Base-by-base conservation (phyloP, 2,329 filamentous ascomycete species). In the Pseudomassariella vexata region DNA sequence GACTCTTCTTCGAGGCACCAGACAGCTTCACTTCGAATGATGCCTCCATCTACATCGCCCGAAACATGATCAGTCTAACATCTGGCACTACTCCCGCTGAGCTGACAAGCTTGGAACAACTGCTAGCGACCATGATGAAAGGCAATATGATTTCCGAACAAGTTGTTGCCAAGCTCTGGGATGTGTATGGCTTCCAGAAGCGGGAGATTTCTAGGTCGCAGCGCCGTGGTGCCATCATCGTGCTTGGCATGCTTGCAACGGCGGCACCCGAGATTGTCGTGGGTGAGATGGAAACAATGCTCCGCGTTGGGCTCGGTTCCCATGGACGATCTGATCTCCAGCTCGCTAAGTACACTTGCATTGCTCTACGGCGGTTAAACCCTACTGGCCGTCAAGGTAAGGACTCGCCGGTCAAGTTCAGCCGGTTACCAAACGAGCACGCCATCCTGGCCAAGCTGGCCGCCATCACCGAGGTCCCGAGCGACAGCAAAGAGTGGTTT, bases 11-110 rank as follows among this genome's bases (percentile, higher is more conserved):
- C 49, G 87, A 95, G 52, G 89, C 94, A 0, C 92, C 92, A 0
- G 86, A 88, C 38, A 80, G 80, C 5, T 95, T 95, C 62, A 86
- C 74, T 37, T 67, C 79, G 19, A 95, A 95, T 45, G 89, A 95
- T 52, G 81, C 89, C 3, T 89, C 92, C 28, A 95, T 94, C 56
- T 98, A 94, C 54, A 83, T 98, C 50, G 90, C 90, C 17, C 79
- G 89, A 40, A 98, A 96, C 60, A 98, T 98, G 90, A 96, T 96
- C 59, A 95, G 89, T 68, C 65, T 98, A 50, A 98, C 92, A 0
- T 96, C 95, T 57, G 90, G 89, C 18, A 89, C 90, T 2, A 94
- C 90, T 0, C 87, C 90, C 1, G 92, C 94, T 1, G 92, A 98
- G 55, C 66, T 98, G 34, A 98, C 92, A 0, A 96, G 88, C 28